A percentile compares a stretch with the other conserved stretches of the same genome.
Conservation (phyloP, 306 rosid genomes). For the Lathyrus oleraceus region DNA sequence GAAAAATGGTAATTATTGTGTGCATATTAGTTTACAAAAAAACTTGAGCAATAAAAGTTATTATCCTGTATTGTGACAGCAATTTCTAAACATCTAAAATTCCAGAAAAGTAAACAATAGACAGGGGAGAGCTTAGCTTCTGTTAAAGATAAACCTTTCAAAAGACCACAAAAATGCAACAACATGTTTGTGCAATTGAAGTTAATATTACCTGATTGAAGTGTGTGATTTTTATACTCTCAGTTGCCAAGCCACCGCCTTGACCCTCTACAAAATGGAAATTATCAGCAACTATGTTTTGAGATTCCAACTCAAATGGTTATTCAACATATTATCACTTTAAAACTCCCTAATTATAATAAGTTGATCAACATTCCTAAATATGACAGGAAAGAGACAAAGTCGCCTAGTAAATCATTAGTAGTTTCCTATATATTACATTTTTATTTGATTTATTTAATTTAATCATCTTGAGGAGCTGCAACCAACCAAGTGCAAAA, state of each 20-base stretch:
- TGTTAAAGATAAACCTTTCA: not conserved
- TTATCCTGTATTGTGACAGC: not conserved
- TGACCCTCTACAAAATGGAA: conserved; percentile 61
- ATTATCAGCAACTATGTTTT: conserved; percentile 13
- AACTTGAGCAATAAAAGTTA: not conserved
- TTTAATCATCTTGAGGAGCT: too few species aligned
- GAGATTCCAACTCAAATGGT: conserved; percentile 24
- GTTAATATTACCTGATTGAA: conserved; percentile 64
- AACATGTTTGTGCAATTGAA: conserved; percentile 24
- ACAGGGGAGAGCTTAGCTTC: conserved; percentile 2
- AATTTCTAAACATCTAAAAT: conserved; percentile 5
- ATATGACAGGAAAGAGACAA: conserved; percentile 13
- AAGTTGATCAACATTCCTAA: conserved; percentile 32
- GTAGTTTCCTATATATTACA: conserved; percentile 22
- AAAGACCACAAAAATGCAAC: conserved; percentile 24
- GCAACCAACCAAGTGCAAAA: too few species aligned
- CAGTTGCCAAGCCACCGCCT: conserved; percentile 77
- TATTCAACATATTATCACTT: conserved; percentile 20
- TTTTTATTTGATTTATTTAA: not conserved
- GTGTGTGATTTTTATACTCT: conserved; percentile 82
- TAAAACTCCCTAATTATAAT: conserved; percentile 20
- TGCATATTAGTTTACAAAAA: not conserved
- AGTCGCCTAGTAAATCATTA: conserved; percentile 7
- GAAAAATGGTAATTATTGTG: not conserved
- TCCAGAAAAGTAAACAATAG: conserved; percentile 15